A percentile compares a stretch with the other conserved stretches of the same genome.
These are phyloP conservation scores for Talaromyces atroroseus DNA, from an alignment of 2,329 filamentous ascomycete genomes.

Conservation along the genomic window DNA sequence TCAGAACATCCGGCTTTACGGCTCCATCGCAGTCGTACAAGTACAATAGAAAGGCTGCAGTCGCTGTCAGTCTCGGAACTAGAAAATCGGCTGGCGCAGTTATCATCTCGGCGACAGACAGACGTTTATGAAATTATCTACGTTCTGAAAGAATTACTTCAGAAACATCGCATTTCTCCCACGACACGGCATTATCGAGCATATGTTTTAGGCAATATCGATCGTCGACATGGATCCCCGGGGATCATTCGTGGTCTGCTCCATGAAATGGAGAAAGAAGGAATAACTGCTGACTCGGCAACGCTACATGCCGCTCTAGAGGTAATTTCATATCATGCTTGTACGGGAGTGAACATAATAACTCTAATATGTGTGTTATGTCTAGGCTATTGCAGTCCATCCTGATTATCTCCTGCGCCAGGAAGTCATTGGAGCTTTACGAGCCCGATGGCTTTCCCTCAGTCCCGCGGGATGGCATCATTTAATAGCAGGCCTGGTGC, in stretches of 20 bases:
- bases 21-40: background rate
- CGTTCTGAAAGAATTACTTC: constrained; percentile 36
- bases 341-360: background rate
- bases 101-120: constrained; percentile 21
- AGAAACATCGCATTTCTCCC: constrained; percentile 32
- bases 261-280: constrained; percentile 61
- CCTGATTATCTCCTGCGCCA: constrained; percentile 75
- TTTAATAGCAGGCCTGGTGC: constrained; percentile 67
- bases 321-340: constrained; percentile 32
- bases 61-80: constrained; percentile 18
- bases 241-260: constrained; percentile 59
- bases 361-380: background rate
- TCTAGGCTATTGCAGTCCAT: constrained; percentile 68
- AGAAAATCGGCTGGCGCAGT: constrained; percentile 26
- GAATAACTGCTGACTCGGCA: constrained; percentile 58
- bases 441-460: constrained; percentile 63
- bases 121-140: constrained; percentile 23
- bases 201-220: constrained; percentile 66
- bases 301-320: constrained; percentile 69
- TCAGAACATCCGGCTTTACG: background rate
- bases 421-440: constrained; percentile 60
- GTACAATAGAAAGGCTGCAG: background rate
- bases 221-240: constrained; percentile 60
- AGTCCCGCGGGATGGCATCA: constrained; percentile 59
- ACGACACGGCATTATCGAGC: constrained; percentile 58